Evolutionary conservation across 1,139 yeast species (phyloP), one percentile per base, ranked within the genome.

Genomic region (Candida albicans): DNA sequence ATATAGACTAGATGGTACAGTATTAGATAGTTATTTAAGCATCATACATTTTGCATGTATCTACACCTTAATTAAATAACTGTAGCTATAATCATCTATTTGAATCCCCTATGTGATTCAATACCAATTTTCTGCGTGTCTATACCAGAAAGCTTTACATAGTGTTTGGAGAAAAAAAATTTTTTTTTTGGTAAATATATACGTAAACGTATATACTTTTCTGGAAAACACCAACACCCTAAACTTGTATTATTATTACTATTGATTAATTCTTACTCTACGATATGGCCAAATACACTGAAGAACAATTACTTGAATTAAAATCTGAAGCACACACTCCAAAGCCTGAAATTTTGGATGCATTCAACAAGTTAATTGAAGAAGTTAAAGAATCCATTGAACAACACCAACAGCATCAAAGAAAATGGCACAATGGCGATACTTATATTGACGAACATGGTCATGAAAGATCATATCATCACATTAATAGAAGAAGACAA

Each of bases 291-390:
- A 81, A 77, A 65, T 86, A 84, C 68, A 81, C 88, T 36, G 85
- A 81, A 65, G 87, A 84, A 62, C 83, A 83, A 70, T 77, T 86
- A 62, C 64, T 80, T 39, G 77, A 73, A 48, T 70, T 74, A 58
- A 77, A 81, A 58, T 76, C 76, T 37, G 71, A 73, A 47, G 87
- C 84, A 29, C 67, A 76, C 51, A 71, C 77, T 44, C 82, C 89
- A 36, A 80, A 76, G 50, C 81, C 83, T 33, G 77, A 78, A 40
- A 85, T 83, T 51, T 75, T 84, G 54, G 78, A 73, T 30, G 83
- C 82, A 39, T 86, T 85, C 72, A 77, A 77, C 57, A 72, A 77
- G 50, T 73, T 84, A 68, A 78, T 84, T 48, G 89, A 82, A 54
- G 79, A 78, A 48, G 89, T 84, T 49, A 76, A 77, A 53, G 74